Base-by-base conservation (phyloP, 495 filamentous ascomycete species). In the Tuber microsphaerosporum region DNA sequence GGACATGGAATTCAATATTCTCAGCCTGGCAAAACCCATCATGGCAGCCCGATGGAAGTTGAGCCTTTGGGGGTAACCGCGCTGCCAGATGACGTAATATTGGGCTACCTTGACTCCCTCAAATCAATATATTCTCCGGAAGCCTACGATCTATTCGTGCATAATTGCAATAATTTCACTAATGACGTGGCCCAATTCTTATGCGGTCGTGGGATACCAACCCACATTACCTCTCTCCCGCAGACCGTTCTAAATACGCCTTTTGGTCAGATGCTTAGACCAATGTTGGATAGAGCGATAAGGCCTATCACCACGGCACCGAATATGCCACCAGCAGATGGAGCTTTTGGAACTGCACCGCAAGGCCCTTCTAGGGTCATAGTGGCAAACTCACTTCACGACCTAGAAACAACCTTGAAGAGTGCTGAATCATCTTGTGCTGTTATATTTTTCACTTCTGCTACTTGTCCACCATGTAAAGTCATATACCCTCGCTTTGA, bases 141-240 rank as follows among this genome's bases (percentile, higher is more conserved):
- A 86, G 92, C 80, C 42, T 72, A 77, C 48, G 74, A 81, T 34
- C 81, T 82, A 16, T 93, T 93, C 83, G 86, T 91, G 51, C 94
- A 97, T 81, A 99, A 99, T 82, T 97, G 95, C 88, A 98, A 99
- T 85, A 98, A 98, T 86, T 99, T 99, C 84, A 92, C 93, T 7
- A 94, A 98, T 81, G 95, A 98, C 76, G 89, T 99, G 78, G 85
- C 92, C 70, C 97, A 91, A 86, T 97, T 99, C 75, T 86, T 98
- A 2, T 85, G 97, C n/a, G 94, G 95, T 34, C 91, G 89, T 80
- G 90, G 92, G 16, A 97, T 99, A 75, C 95, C 95, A 17, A 87
- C 89, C 0, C 91, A 96, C 76, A 98, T 99, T 77, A 89, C 89
- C n/a, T 92, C 91, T 74, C 88, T 99, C 76, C 95, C 95, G 31